phyloP scores from a whole-genome alignment of 805 yeast genomes.

The Osmozyma mogii region DNA sequence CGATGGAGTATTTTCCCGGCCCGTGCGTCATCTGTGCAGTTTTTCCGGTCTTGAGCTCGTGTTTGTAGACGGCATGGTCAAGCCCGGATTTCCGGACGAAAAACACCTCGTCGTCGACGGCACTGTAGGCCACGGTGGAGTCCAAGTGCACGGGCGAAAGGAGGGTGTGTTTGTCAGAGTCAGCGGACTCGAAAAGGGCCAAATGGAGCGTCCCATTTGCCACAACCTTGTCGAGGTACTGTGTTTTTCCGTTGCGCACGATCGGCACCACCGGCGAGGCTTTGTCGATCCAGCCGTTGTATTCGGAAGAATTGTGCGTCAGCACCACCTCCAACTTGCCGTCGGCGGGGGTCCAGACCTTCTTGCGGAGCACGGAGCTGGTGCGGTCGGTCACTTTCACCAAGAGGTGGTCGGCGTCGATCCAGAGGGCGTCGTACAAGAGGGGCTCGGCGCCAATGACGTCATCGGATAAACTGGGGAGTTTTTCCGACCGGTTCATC shows the following conservation, averaged over 20 bases:
- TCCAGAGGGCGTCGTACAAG: constrained; percentile 16
- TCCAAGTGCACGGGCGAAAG: constrained; percentile 10
- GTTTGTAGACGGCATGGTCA: constrained; percentile 4
- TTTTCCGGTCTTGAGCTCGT: constrained; percentile 2
- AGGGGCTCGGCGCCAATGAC: constrained; percentile 11
- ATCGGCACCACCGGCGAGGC: constrained; percentile 9
- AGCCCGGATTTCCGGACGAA: constrained; percentile 10
- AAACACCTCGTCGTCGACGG: constrained; percentile 9
- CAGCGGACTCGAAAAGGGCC: constrained; percentile 14
- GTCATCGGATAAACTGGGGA: constrained; percentile 2
- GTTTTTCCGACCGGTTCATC: not conserved
- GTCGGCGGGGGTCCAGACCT: constrained; percentile 7
- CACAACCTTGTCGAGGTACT: constrained; percentile 18
- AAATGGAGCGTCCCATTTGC: constrained; percentile 11
- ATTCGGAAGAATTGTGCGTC: constrained; percentile 8
- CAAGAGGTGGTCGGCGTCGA: constrained; percentile 10
- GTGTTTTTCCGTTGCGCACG: constrained; percentile 2
- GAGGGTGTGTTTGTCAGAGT: constrained; percentile 7
- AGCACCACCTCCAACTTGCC: constrained; percentile 3
- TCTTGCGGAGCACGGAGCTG: constrained; percentile 12
- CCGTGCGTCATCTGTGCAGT: constrained; percentile 8
- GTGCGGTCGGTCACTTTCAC: constrained; percentile 16
- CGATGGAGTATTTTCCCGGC: constrained; percentile 10
- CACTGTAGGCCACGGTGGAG: constrained; percentile 12
- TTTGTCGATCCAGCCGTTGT: constrained; percentile 19